These are phyloP conservation scores for Yamadazyma laniorum DNA, from an alignment of 805 yeast species.

Conservation along the genomic window DNA sequence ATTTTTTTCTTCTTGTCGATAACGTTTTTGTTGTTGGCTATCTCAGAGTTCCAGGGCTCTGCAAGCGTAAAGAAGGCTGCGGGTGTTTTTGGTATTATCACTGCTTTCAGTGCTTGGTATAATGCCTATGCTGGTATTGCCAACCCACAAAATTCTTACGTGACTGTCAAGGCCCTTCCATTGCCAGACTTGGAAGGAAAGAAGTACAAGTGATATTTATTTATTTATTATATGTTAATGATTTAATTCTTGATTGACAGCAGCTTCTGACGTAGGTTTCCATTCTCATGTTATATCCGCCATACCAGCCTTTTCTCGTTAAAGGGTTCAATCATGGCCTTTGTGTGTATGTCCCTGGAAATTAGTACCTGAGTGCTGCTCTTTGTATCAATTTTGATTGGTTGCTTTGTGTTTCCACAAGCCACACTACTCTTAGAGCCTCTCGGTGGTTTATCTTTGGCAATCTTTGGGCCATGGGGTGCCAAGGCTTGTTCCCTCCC, in stretches of 20 bases:
- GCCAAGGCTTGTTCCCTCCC: too few species aligned
- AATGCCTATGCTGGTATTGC: conserved; percentile 50
- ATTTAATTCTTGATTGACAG: conserved; percentile 5
- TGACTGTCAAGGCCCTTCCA: conserved; percentile 48
- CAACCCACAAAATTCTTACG: conserved; percentile 60
- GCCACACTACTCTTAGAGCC: too few species aligned
- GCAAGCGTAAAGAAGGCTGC: conserved; percentile 37
- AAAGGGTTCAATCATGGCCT: too few species aligned
- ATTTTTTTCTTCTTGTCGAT: conserved; percentile 40
- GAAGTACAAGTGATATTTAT: conserved; percentile 10
- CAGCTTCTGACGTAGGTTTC: too few species aligned
- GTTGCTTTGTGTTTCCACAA: too few species aligned
- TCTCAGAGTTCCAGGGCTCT: conserved; percentile 34
- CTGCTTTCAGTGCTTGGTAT: conserved; percentile 46
- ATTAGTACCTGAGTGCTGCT: too few species aligned
- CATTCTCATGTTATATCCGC: too few species aligned
- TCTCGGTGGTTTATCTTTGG: too few species aligned
- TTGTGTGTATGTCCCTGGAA: too few species aligned
- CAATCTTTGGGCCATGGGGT: too few species aligned
- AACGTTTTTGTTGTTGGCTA: conserved; percentile 42
- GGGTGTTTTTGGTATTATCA: conserved; percentile 42
- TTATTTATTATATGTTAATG: conserved; percentile 12
- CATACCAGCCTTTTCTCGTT: too few species aligned
- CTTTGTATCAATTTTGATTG: too few species aligned
- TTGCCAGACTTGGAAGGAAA: conserved; percentile 28